Conservation (phyloP, 108 stramenopile species). For the Cyclotella atomus region DNA sequence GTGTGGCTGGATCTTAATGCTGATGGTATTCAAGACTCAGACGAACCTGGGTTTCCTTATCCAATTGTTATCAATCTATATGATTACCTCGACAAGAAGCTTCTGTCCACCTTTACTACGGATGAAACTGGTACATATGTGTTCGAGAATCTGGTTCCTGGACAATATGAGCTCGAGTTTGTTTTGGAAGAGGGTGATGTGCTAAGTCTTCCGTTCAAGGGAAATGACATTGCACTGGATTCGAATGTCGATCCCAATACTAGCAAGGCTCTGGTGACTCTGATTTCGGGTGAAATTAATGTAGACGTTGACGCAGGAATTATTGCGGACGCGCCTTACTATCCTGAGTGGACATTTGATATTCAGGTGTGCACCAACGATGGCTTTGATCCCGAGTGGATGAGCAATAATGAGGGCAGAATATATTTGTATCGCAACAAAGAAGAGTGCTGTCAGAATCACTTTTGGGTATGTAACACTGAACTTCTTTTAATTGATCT, state of each 20-base stretch:
- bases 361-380: slow-evolving; percentile 47
- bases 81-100: not conserved
- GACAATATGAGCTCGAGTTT: slow-evolving; percentile 42
- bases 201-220: slow-evolving; percentile 6
- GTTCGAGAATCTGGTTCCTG: slow-evolving; percentile 30
- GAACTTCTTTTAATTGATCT: too few relatives aligned
- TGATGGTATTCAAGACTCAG: slow-evolving; percentile 31
- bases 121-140: slow-evolving; percentile 18
- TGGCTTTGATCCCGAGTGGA: slow-evolving; percentile 42
- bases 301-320: slow-evolving; percentile 29
- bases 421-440: slow-evolving; percentile 42
- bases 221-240: slow-evolving; percentile 17
- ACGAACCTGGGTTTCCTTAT: slow-evolving; percentile 19
- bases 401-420: slow-evolving; percentile 19
- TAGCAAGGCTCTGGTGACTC: slow-evolving; percentile 22
- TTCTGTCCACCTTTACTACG: slow-evolving; percentile 1
- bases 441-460: slow-evolving; percentile 38
- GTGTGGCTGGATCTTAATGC: slow-evolving; percentile 33
- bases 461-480: not conserved
- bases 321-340: slow-evolving; percentile 35
- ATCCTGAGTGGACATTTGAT: slow-evolving; percentile 47
- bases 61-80: slow-evolving; percentile 34
- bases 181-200: slow-evolving; percentile 18
- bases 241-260: slow-evolving; percentile 36
- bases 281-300: slow-evolving; percentile 35